Evolutionary conservation across 805 yeast genomes (phyloP).

Genomic region (Kregervanrija pseudodelftensis): DNA sequence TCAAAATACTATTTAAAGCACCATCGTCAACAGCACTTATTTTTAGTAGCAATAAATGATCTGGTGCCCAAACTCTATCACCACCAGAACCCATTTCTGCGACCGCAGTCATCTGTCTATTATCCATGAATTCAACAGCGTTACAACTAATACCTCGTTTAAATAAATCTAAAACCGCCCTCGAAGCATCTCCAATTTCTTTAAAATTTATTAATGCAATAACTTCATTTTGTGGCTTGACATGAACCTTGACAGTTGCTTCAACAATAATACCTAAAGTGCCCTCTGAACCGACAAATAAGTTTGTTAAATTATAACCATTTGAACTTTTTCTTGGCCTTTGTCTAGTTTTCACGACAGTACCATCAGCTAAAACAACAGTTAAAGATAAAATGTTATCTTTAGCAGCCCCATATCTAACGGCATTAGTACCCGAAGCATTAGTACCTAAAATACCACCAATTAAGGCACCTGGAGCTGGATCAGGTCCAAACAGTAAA

Average conservation of each 20-base stretch:
- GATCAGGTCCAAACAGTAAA: conserved; percentile 67
- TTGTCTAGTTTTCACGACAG: conserved; percentile 63
- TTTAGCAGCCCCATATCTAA: conserved; percentile 71
- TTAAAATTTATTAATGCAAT: conserved; percentile 68
- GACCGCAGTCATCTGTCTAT: conserved; percentile 62
- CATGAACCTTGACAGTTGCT: conserved; percentile 64
- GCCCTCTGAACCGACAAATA: conserved; percentile 74
- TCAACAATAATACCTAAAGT: conserved; percentile 75
- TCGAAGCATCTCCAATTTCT: conserved; percentile 61
- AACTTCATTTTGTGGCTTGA: conserved; percentile 55
- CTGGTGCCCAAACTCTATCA: conserved; percentile 23
- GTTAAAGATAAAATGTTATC: conserved; percentile 63
- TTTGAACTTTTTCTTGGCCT: conserved; percentile 75
- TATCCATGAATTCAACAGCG: conserved; percentile 71
- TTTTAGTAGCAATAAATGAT: conserved; percentile 46
- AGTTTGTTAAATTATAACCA: conserved; percentile 71
- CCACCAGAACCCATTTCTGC: conserved; percentile 39
- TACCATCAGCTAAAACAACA: conserved; percentile 76
- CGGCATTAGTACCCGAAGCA: conserved; percentile 77
- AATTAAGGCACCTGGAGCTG: conserved; percentile 71
- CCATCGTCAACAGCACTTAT: conserved; percentile 43
- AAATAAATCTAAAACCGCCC: conserved; percentile 56
- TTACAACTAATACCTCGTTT: conserved; percentile 58
- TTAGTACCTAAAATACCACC: conserved; percentile 74
- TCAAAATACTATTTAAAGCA: conserved; percentile 34